Base-by-base conservation (phyloP, 371 early-diverging fungal species). In the Vairimorpha ceranae region DNA sequence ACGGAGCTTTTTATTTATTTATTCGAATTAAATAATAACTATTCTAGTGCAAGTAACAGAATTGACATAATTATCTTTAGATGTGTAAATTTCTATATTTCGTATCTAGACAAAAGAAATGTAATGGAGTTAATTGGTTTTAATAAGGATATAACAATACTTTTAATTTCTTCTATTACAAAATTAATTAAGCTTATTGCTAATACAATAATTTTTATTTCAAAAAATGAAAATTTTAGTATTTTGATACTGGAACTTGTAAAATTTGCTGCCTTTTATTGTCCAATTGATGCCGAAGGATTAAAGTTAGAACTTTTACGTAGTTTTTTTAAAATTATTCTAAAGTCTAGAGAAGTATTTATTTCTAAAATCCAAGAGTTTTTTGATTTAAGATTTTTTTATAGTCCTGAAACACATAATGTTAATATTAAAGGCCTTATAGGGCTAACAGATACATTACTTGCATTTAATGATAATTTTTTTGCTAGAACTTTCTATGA, bases 301-400 rank as follows among this genome's bases (percentile, higher is more conserved):
- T 21, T 71, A 7, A 7, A 64, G 21, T 32, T 33, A 52, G 71
- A 71, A 52, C 35, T 71, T 17, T 63, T 51, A 17, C 48, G 21
- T 27, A 33, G 0, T 41, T 32, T 71, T 45, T 36, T 36, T n/a
- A 64, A 63, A 43, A 46, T 63, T 23, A 58, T 61, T 25, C 10
- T 61, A 32, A 64, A 27, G 14, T 51, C 15, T 36, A 71, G 43
- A 32, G 71, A 71, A 0, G 35, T 61, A 21, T 60, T n/a, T 63
- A 21, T 71, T 10, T 41, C 45, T 15, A 61, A 51, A 33, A 63
- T 63, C 10, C 64, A 71, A 25, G 64, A 71, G 23, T 27, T 63
- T 30, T 59, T 63, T 51, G 52, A 63, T 61, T 38, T 71, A 21
- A 32, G 63, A 10, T 71, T 71, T 63, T 64, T 71, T 23, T 71